Evolutionary conservation across 2,329 filamentous ascomycete species (phyloP), one percentile per base, ranked within the genome.

Genomic region (Acarospora socialis): DNA sequence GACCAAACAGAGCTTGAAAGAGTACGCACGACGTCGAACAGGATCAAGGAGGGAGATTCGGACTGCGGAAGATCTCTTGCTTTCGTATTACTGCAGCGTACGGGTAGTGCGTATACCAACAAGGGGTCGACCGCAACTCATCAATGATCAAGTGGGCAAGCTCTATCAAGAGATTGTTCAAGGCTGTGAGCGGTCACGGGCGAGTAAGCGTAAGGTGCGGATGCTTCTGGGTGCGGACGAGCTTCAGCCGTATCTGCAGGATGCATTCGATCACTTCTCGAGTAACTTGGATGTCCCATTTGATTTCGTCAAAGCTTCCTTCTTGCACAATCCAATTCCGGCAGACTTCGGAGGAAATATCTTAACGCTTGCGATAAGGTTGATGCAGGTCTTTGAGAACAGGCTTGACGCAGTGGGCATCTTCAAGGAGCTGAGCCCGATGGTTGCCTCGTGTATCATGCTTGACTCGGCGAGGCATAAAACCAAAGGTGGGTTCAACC

Each of bases 391-490:
- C 30, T 46, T 47, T 44, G 15, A 36, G 20, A 30, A 46, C 16
- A 13, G 30, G 25, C 7, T 21, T 13, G 34, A 45, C 29, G 50
- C 40, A n/a, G 18, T 33, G 10, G 36, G 28, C 4, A 52, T 67
- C 15, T 66, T 66, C 36, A 43, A 54, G 21, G 50, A 59, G 22
- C 42, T 68, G 9, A 60, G 59, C 24, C 54, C 50, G 5, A 57
- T 68, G 57, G 54, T 68, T 12, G 61, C 63, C 6, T 66, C 63
- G 1, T 66, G 65, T 36, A 60, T 69, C 9, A 51, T 67, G 45
- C 46, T 68, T 1, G 62, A 67, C 30, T 58, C 52, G 36, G 55
- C 51, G 7, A 49, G 59, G 26, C 53, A 56, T 31, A 46, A 43
- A 17, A 49, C 41, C 17, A 44, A 36, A 44, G 51, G 44, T 48